phyloP scores from a whole-genome alignment of 1,139 yeast species.

The Ogataea hybrid region DNA sequence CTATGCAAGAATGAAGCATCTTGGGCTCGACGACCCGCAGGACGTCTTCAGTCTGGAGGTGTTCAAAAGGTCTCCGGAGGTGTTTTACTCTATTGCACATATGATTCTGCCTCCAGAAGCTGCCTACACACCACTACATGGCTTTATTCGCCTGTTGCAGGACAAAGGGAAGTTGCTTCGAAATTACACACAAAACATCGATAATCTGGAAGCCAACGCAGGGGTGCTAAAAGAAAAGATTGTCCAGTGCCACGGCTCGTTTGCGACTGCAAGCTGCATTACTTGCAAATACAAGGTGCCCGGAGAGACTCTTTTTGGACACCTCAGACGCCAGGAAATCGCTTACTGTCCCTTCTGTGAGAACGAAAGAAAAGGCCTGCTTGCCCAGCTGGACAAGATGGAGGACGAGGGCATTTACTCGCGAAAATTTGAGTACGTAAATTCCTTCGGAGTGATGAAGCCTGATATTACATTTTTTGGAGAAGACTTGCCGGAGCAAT shows the following conservation, averaged over 20 bases:
- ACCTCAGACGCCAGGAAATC: constrained; percentile 57
- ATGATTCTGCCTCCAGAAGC: constrained; percentile 77
- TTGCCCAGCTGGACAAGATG: constrained; percentile 26
- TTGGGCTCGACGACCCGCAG: too few species aligned
- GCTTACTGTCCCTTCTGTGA: constrained; percentile 75
- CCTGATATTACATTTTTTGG: constrained; percentile 97
- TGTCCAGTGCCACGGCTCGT: constrained; percentile 96
- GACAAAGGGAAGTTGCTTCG: constrained; percentile 77
- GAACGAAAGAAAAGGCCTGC: constrained; percentile 38
- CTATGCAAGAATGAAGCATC: too few species aligned
- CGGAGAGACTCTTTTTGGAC: constrained; percentile 65
- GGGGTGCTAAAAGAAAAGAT: constrained; percentile 70
- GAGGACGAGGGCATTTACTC: constrained; percentile 34
- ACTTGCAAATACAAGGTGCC: constrained; percentile 69
- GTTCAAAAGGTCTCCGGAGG: too few species aligned
- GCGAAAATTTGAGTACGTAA: constrained; percentile 29
- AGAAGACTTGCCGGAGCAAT: constrained; percentile 75
- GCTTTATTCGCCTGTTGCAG: constrained; percentile 72
- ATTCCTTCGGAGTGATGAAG: constrained; percentile 82
- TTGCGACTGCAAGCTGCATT: constrained; percentile 86
- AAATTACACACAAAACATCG: constrained; percentile 94
- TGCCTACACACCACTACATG: constrained; percentile 81
- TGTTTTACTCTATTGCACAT: too few species aligned
- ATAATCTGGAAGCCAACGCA: constrained; percentile 82
- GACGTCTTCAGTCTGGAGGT: too few species aligned